These are phyloP conservation scores for Cutaneotrichosporon cyanovorans DNA, from an alignment of 1,284 basidiomycete species.

Conservation along the genomic window DNA sequence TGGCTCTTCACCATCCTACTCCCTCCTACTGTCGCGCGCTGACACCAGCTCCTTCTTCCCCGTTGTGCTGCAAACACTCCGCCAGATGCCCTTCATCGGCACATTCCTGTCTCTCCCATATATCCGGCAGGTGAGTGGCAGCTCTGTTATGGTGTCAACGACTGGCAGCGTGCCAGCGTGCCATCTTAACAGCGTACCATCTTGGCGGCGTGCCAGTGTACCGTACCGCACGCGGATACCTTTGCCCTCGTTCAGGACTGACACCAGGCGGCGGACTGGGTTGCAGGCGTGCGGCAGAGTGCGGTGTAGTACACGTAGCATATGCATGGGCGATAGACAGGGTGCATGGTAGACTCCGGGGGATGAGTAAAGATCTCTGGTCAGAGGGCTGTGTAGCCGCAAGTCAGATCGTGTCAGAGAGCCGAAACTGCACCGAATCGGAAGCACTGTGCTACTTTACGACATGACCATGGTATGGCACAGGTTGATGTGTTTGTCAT, in stretches of 20 bases:
- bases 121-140: slow-evolving; percentile 51
- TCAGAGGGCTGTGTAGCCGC: too few species aligned
- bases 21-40: not conserved
- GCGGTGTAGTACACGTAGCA: slow-evolving; percentile 28
- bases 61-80: slow-evolving; percentile 88
- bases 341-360: too few species aligned
- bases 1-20: too few species aligned
- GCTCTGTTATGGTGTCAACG: not conserved
- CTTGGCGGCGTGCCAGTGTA: too few species aligned
- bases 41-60: slow-evolving; percentile 91
- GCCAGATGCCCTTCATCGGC: slow-evolving; percentile 90
- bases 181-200: too few species aligned
- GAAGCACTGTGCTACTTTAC: too few species aligned
- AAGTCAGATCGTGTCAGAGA: too few species aligned
- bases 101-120: slow-evolving; percentile 79
- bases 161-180: not conserved
- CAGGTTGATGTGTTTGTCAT: too few species aligned
- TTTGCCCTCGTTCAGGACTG: not conserved
- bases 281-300: slow-evolving; percentile 45
- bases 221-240: not conserved
- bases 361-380: too few species aligned
- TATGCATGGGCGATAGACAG: not conserved
- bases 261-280: slow-evolving; percentile 36
- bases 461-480: too few species aligned
- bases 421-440: too few species aligned